Percentiles rank a stretch among this genome's conserved stretches.
These are phyloP conservation scores for Colletotrichum lupini DNA, from an alignment of 2,329 filamentous ascomycete species.

Conservation along the genomic window DNA sequence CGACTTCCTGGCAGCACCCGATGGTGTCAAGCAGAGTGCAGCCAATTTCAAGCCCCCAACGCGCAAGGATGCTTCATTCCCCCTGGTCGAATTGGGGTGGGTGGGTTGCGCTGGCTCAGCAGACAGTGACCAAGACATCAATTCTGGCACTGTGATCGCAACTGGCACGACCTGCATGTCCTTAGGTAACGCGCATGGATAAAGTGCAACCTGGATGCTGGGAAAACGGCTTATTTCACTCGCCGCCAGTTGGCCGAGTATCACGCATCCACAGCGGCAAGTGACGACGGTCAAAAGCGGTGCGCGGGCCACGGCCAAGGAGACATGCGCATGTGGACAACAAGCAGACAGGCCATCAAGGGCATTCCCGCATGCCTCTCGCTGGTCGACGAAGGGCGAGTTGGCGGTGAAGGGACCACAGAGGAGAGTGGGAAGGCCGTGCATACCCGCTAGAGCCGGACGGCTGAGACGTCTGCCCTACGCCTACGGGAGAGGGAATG, in stretches of 20 bases:
- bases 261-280: constrained; percentile 20
- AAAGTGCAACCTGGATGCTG: constrained; percentile 3
- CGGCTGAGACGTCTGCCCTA: background rate
- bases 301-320: background rate
- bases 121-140: background rate
- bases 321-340: constrained; percentile 8
- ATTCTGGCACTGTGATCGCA: constrained; percentile 9
- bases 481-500: background rate
- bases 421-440: background rate
- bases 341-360: background rate
- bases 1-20: constrained; percentile 2
- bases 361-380: background rate
- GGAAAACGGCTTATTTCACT: constrained; percentile 27
- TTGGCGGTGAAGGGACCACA: constrained; percentile 23
- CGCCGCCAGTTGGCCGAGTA: constrained; percentile 16
- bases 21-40: constrained; percentile 19
- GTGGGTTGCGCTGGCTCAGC: background rate
- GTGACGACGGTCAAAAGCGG: constrained; percentile 6
- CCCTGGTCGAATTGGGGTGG: constrained; percentile 8
- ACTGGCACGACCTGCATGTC: constrained; percentile 22
- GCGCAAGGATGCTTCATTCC: constrained; percentile 4
- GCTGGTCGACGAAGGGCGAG: background rate
- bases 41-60: constrained; percentile 33
- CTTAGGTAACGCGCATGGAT: constrained; percentile 17
- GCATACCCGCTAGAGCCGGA: constrained; percentile 8